Conservation (phyloP, 768 basidiomycete species). For the Tricholoma saponaceum region DNA sequence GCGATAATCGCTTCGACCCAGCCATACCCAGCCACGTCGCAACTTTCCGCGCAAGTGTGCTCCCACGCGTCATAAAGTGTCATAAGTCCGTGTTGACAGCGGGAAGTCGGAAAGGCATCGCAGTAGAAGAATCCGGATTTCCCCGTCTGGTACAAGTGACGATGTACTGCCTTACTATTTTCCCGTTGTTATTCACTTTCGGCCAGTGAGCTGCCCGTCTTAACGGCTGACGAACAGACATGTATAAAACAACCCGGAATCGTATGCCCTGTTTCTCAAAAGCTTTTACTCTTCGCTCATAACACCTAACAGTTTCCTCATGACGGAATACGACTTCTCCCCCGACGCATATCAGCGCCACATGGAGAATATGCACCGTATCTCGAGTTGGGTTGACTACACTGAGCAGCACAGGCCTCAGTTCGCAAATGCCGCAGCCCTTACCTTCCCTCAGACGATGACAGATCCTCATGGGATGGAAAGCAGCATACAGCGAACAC, state of each 20-base stretch:
- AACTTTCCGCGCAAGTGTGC: too few species aligned
- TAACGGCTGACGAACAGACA: too few species aligned
- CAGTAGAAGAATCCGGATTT: too few species aligned
- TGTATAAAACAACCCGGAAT: neutral
- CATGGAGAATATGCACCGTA: conserved; percentile 16
- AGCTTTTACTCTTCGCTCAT: neutral
- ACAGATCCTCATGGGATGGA: neutral
- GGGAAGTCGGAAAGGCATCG: too few species aligned
- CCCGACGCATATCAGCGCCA: conserved; percentile 19
- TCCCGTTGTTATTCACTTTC: too few species aligned
- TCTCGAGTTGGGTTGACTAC: conserved; percentile 17
- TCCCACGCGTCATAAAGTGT: too few species aligned
- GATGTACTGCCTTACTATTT: too few species aligned
- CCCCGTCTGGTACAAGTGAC: too few species aligned
- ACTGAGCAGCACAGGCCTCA: conserved; percentile 15
- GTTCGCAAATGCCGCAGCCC: conserved; percentile 14
- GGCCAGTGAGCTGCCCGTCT: neutral
- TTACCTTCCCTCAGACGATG: neutral
- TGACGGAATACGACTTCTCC: conserved; percentile 23
- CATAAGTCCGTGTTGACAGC: too few species aligned
- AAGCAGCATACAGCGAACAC: conserved; percentile 7
- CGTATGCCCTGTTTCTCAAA: neutral
- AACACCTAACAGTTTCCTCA: neutral
- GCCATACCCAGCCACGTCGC: too few species aligned
- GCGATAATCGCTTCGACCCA: too few species aligned